phyloP scores from a whole-genome alignment of 2,329 filamentous ascomycete genomes.

The Proliferodiscus dingleyae region DNA sequence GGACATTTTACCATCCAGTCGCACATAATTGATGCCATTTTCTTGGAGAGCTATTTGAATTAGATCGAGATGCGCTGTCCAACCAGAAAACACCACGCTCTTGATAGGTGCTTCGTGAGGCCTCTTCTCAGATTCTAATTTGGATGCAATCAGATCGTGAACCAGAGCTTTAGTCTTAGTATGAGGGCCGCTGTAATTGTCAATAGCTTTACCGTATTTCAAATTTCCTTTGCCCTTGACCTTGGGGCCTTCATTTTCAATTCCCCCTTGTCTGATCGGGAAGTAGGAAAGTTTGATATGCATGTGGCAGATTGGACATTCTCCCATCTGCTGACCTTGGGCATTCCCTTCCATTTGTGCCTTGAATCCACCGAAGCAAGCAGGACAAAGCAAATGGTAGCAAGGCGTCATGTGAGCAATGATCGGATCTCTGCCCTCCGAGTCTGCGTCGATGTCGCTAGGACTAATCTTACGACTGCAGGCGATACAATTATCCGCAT shows the following conservation, averaged over 20 bases:
- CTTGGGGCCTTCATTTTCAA: constrained; percentile 28
- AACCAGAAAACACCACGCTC: constrained; percentile 92
- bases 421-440: constrained; percentile 52
- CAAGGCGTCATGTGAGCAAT: constrained; percentile 81
- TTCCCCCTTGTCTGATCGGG: constrained; percentile 51
- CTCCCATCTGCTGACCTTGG: constrained; percentile 38
- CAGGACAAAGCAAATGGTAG: constrained; percentile 76
- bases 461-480: constrained; percentile 63
- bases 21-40: constrained; percentile 62
- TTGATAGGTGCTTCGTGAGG: constrained; percentile 68
- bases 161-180: constrained; percentile 86
- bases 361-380: constrained; percentile 61
- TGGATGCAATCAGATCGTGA: constrained; percentile 63
- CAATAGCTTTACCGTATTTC: constrained; percentile 55
- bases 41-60: constrained; percentile 76
- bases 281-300: constrained; percentile 62
- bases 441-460: constrained; percentile 54
- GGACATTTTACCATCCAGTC: constrained; percentile 88
- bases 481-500: constrained; percentile 65
- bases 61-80: constrained; percentile 90
- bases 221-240: constrained; percentile 26
- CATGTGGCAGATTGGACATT: constrained; percentile 65
- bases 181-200: constrained; percentile 76
- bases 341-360: constrained; percentile 43
- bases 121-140: constrained; percentile 54